Conservation (phyloP, 164 flowering plant genomes). For the Magnolia officinalis region DNA sequence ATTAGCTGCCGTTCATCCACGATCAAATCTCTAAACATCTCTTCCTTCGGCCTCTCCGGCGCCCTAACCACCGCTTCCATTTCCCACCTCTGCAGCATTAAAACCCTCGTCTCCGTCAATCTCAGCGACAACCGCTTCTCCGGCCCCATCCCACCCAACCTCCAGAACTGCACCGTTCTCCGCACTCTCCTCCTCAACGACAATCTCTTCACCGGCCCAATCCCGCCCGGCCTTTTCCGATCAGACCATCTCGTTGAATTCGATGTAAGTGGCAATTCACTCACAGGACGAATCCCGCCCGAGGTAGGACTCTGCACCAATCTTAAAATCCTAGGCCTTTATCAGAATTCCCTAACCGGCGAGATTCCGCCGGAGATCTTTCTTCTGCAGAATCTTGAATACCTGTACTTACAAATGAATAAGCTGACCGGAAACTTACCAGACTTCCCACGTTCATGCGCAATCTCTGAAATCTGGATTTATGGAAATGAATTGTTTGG, state of each 20-base stretch:
- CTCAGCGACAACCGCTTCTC: slow-evolving; percentile 9
- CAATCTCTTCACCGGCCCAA: slow-evolving; percentile 8
- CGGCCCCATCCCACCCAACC: slow-evolving; percentile 6
- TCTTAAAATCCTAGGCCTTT: slow-evolving; percentile 7
- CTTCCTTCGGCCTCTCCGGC: slow-evolving; percentile 9
- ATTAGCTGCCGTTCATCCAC: slow-evolving; percentile 1
- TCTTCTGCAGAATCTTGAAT: slow-evolving; percentile 1
- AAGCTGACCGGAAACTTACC: slow-evolving; percentile 7
- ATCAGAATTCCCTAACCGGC: slow-evolving; percentile 11
- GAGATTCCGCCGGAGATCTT: background rate
- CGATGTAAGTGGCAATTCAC: slow-evolving; percentile 1
- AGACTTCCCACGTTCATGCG: background rate
- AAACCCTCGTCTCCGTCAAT: background rate
- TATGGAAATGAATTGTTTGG: slow-evolving; percentile 13
- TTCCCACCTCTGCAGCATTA: slow-evolving; percentile 10
- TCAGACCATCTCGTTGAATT: background rate
- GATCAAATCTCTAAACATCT: slow-evolving; percentile 15
- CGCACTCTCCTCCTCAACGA: background rate
- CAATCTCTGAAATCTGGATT: slow-evolving; percentile 8
- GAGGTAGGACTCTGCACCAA: slow-evolving; percentile 13
- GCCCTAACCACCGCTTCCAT: background rate
- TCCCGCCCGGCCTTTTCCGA: slow-evolving; percentile 8
- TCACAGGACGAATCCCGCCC: slow-evolving; percentile 8
- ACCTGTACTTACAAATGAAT: slow-evolving; percentile 9
- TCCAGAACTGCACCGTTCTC: slow-evolving; percentile 3